Evolutionary conservation across 2,329 filamentous ascomycete species (phyloP), one percentile per base, ranked within the genome.

Genomic region (Simplicillium aogashimaense): DNA sequence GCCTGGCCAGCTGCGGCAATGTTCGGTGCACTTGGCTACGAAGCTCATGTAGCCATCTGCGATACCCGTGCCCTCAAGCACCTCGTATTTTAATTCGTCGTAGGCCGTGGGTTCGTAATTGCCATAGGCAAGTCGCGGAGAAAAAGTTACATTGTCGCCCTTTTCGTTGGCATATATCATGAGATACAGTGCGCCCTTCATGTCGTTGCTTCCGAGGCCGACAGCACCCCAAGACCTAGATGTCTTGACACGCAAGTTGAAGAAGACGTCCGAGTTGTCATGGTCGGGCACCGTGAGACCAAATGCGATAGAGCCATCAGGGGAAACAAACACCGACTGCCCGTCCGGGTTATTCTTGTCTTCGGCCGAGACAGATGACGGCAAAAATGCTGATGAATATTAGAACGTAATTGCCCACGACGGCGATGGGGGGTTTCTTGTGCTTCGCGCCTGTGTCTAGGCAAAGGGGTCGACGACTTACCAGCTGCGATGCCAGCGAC

Each of bases 131-230:
- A 71, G 52, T 38, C 76, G 72, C 2, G 74, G 71, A 18, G 72
- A 77, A 42, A 80, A 62, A 18, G 72, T 78, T 41, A 77, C 64
- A 46, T 72, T 71, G 39, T 64, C 55, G 39, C 61, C 64, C 6
- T 59, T 59, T 4, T 56, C 53, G 41, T 67, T 67, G 35, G 62
- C 57, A 57, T 80, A 78, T n/a, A 69, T 57, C 50, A 78, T 64
- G 35, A 78, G 64, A 42, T 74, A 69, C 17, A 78, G 60, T 7
- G 72, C 61, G 37, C 69, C 64, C 3, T 61, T 56, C 67, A 76
- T 76, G 48, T 67, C 64, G 36, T 64, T 48, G 41, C 61, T 65
- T 35, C 75, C 76, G 30, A 77, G 63, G 29, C 76, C 76, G 33
- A 79, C 54, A 42, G 69, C 72, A 33, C 66, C 66, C 73, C 73